Evolutionary conservation across 108 stramenopile species (phyloP).

Genomic region (Tribonema minus): DNA sequence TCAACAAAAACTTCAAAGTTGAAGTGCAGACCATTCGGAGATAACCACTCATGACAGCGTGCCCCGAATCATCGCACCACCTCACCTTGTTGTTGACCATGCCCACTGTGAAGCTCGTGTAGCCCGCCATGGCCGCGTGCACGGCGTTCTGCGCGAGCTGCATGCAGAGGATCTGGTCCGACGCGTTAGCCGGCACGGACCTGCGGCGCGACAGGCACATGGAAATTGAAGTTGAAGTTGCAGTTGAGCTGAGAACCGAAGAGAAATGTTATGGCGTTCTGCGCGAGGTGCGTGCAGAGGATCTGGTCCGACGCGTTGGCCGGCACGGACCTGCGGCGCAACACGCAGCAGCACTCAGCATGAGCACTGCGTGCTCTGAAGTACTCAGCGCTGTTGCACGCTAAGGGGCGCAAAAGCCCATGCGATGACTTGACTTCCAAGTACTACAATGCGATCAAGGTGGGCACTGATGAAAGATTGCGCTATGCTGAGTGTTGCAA

Average conservation of each 20-base stretch:
- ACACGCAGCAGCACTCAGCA: not conserved
- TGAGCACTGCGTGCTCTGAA: no score
- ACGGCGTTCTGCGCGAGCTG: conserved; percentile 94
- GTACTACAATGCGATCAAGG: not conserved
- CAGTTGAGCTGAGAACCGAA: no score
- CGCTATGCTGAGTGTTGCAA: no score
- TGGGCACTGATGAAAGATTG: no score
- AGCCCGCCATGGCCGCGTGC: conserved; percentile 97
- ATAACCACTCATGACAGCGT: no score
- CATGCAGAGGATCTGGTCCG: conserved; percentile 92
- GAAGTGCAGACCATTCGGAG: no score
- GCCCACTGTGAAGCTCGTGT: conserved; percentile 82
- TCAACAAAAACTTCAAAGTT: no score
- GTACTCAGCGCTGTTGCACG: no score
- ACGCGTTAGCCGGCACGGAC: conserved; percentile 89
- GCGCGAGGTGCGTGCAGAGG: conserved; percentile 92
- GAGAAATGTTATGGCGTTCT: no score
- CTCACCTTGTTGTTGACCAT: conserved; percentile 90
- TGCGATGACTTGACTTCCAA: not conserved
- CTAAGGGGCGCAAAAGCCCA: no score
- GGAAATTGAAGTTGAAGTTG: no score
- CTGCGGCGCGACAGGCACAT: conserved; percentile 44
- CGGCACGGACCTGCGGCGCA: conserved; percentile 70
- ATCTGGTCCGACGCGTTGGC: conserved; percentile 88
- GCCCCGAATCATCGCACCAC: no score